phyloP scores from a whole-genome alignment of 371 early-diverging fungal genomes.

The Mitosporidium daphniae region DNA sequence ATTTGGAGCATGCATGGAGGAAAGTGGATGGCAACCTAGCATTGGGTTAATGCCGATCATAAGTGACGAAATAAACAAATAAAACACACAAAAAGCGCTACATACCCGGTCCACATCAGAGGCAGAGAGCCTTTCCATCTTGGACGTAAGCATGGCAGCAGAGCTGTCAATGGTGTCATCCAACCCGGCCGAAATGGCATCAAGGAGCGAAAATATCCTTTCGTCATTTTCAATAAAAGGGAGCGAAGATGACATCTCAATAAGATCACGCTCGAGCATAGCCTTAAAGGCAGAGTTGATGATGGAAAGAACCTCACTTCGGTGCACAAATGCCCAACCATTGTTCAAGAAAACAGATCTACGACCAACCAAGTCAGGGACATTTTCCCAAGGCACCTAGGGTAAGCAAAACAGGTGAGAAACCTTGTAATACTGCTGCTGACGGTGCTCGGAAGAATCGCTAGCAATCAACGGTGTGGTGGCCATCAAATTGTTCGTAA shows the following conservation, averaged over 20 bases:
- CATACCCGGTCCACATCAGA: slow-evolving; percentile 21
- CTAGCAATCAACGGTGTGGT: too few relatives aligned
- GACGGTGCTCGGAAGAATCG: too few relatives aligned
- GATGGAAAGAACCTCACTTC: slow-evolving; percentile 22
- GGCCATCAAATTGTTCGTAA: too few relatives aligned
- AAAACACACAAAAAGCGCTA: slow-evolving; percentile 2
- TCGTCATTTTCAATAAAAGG: slow-evolving; percentile 47
- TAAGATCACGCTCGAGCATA: slow-evolving; percentile 15
- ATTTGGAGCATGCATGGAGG: slow-evolving; percentile 64
- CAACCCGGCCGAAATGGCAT: slow-evolving; percentile 22
- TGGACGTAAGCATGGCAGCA: slow-evolving; percentile 5
- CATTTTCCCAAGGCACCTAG: slow-evolving; percentile 48
- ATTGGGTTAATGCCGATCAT: slow-evolving; percentile 1
- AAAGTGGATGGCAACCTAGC: slow-evolving; percentile 16
- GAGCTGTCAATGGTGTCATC: slow-evolving; percentile 2
- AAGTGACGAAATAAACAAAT: slow-evolving; percentile 1
- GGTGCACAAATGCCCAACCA: slow-evolving; percentile 50
- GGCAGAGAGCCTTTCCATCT: slow-evolving; percentile 16
- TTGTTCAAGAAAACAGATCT: slow-evolving; percentile 23
- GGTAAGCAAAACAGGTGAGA: too few relatives aligned
- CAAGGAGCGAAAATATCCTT: slow-evolving; percentile 39
- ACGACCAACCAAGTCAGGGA: slow-evolving; percentile 23
- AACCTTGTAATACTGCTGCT: too few relatives aligned
- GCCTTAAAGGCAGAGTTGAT: slow-evolving; percentile 32
- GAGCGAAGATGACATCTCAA: slow-evolving; percentile 9